Percentiles rank a stretch among this genome's conserved stretches.
Conservation (phyloP, 495 filamentous ascomycete genomes). For the Astrothelium macrocarpum region DNA sequence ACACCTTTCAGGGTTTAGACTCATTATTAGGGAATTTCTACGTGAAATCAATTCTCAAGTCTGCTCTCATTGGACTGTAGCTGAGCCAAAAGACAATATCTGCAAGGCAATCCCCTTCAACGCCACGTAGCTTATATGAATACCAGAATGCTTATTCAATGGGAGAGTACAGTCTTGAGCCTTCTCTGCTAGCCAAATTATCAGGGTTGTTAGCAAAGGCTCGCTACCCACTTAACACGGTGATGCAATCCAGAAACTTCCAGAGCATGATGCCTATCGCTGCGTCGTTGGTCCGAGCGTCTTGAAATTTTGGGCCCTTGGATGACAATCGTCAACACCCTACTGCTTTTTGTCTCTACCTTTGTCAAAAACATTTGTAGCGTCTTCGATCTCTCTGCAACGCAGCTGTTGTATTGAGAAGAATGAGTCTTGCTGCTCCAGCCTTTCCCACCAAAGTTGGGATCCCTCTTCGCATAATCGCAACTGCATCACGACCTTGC, state of each 20-base stretch:
- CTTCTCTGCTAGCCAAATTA: too few species aligned
- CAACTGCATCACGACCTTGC: slow-evolving; percentile 25
- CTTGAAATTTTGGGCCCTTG: not conserved
- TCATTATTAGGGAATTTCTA: not conserved
- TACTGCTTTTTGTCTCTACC: not conserved
- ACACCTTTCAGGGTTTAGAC: too few species aligned
- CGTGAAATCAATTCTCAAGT: too few species aligned
- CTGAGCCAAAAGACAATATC: too few species aligned
- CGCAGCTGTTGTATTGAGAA: not conserved
- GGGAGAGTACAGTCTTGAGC: too few species aligned
- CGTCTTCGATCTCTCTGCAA: not conserved
- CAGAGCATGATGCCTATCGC: not conserved
- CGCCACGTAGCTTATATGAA: too few species aligned
- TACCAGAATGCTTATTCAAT: too few species aligned
- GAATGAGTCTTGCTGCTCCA: slow-evolving; percentile 27
- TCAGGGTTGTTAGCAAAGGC: too few species aligned
- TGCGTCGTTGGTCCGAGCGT: slow-evolving; percentile 1
- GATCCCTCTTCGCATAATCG: slow-evolving; percentile 40
- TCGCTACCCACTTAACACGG: too few species aligned
- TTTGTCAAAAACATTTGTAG: not conserved
- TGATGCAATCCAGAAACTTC: slow-evolving; percentile 6
- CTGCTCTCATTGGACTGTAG: too few species aligned
- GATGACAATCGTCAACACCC: not conserved
- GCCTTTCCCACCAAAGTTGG: slow-evolving; percentile 43
- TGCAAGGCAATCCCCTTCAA: too few species aligned